Evolutionary conservation across 2,329 filamentous ascomycete genomes (phyloP).

Genomic region (Pestalotiopsis sp.): DNA sequence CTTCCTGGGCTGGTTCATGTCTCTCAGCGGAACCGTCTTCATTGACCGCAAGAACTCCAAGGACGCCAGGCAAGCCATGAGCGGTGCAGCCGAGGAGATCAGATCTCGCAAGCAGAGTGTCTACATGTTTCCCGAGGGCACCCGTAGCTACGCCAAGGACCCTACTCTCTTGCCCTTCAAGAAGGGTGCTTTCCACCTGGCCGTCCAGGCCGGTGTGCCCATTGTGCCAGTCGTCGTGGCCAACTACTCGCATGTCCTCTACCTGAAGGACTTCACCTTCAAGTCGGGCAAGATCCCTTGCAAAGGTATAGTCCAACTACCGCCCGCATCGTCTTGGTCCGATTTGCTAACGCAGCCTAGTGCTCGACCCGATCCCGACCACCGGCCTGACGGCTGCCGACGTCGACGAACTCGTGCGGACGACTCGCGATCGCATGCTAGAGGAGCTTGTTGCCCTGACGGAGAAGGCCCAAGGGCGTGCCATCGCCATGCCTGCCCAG

Average conservation of each 20-base stretch:
- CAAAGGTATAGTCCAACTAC: slow-evolving; percentile 56
- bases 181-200: slow-evolving; percentile 96
- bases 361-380: slow-evolving; percentile 80
- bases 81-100: slow-evolving; percentile 80
- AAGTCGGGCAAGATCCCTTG: slow-evolving; percentile 70
- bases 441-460: slow-evolving; percentile 59
- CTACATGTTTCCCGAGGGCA: slow-evolving; percentile 91
- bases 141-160: slow-evolving; percentile 81
- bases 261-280: slow-evolving; percentile 64
- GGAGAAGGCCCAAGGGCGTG: slow-evolving; percentile 45
- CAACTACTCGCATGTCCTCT: slow-evolving; percentile 76
- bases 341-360: slow-evolving; percentile 39
- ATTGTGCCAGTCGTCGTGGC: slow-evolving; percentile 83
- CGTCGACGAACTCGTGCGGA: slow-evolving; percentile 70
- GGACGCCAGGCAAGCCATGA: slow-evolving; percentile 83
- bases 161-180: slow-evolving; percentile 92
- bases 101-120: slow-evolving; percentile 70
- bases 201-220: slow-evolving; percentile 89
- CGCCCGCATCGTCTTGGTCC: neutral
- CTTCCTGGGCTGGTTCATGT: slow-evolving; percentile 93
- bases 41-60: slow-evolving; percentile 87
- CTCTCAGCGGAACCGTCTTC: slow-evolving; percentile 85
- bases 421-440: slow-evolving; percentile 75
- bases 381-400: slow-evolving; percentile 71
- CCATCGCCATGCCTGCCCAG: slow-evolving; percentile 26